Evolutionary conservation across 306 rosid species (phyloP).

Genomic region (Lotus japonicus): DNA sequence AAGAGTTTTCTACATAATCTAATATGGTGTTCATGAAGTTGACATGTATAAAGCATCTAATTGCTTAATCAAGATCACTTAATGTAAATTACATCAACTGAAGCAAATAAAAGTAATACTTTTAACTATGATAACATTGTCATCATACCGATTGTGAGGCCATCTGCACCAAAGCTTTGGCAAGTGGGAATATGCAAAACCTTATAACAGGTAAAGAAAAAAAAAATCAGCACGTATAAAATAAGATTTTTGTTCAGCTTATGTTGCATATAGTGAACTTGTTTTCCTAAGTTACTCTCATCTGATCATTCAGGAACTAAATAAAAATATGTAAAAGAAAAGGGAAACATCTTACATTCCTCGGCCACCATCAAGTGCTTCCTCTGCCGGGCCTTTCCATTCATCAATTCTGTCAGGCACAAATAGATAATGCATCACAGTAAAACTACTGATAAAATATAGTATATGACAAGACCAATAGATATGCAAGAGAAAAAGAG

Average conservation of each 20-base stretch:
- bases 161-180: constrained; percentile 44
- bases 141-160: constrained; percentile 65
- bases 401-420: constrained; percentile 64
- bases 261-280: not conserved
- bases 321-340: not conserved
- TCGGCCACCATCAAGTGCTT: constrained; percentile 89
- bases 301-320: not conserved
- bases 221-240: not conserved
- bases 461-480: not conserved
- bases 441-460: not conserved
- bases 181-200: constrained; percentile 81
- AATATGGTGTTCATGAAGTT: not conserved
- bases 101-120: constrained; percentile 10
- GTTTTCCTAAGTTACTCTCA: not conserved
- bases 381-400: constrained; percentile 80
- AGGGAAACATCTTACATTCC: constrained; percentile 56
- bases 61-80: not conserved
- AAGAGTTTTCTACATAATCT: not conserved
- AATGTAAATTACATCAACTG: not conserved
- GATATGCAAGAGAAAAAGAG: not conserved
- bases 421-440: not conserved
- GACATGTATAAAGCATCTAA: not conserved
- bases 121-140: not conserved
- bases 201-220: constrained; percentile 25
- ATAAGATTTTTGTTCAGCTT: not conserved